Evolutionary conservation across 495 filamentous ascomycete species (phyloP), one percentile per base, ranked within the genome.

Genomic region (Daldinia caldariorum): DNA sequence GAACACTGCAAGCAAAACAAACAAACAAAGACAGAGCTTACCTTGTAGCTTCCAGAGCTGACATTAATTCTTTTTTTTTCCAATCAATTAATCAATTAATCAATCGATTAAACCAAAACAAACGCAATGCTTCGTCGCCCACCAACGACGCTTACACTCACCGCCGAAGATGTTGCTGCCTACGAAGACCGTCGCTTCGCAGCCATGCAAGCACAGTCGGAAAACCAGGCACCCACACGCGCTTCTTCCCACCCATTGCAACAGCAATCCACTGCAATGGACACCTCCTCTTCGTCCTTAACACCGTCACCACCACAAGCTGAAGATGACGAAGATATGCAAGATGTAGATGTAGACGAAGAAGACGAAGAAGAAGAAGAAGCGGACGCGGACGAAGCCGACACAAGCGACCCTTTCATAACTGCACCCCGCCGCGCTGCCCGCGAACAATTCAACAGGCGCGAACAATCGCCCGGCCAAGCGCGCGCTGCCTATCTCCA

Each of bases 51-150:
- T 2, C 35, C n/a, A 32, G n/a, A 50, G 20, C 3, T 37, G 31
- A 51, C 0, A n/a, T n/a, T 26, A 26, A 26, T 3, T 26, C 26
- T 26, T 26, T 26, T 26, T 26, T 26, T 26, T 26, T 26, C 22
- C 26, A n/a, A n/a, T n/a, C n/a, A n/a, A n/a, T n/a, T n/a, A 10
- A 26, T 13, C 18, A 16, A 31, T 43, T 41, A 59, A 37, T 26
- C 26, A 61, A 14, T 16, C 37, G 32, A 57, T 35, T 7, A 47
- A 70, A 55, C 32, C 34, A 35, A 35, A 63, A 38, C 18, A 35
- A n/a, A 73, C 71, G 71, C 51, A 16, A 96, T 96, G 92, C 89
- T 96, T 63, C 92, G 92, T 73, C 89, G 92, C 38, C 89, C 90
- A 53, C 90, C 92, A 2, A 96, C 92, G 5, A 84, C 88, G 31